Base-by-base conservation (phyloP, 2,329 filamentous ascomycete species). In the Calonectria honghensis region DNA sequence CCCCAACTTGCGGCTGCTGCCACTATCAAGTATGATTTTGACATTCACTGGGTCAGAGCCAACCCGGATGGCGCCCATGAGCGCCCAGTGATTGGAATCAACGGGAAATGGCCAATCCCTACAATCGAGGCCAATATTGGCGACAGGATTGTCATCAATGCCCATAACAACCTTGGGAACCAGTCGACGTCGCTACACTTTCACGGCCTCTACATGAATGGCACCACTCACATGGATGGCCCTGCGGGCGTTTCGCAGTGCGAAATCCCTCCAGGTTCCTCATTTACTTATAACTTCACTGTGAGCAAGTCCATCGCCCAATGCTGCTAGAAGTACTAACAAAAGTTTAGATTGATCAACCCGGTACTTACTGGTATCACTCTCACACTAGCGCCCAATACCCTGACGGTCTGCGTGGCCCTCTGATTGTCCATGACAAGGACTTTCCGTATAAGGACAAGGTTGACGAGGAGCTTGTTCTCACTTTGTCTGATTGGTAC, bases 291-390 rank as follows among this genome's bases (percentile, higher is more conserved):
- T 83, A 90, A 93, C 82, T 94, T 95, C 79, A 93, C 89, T 1
- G 91, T 93, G 81, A 83, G 83, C 70, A 52, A 57, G 27, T n/a
- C 16, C 29, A 16, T 24, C 0, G 6, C 2, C 10, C 2, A 20
- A 32, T 32, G 6, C 52, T 29, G 24, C 3, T 5, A 7, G 1
- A 10, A 11, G 5, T 54, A 51, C 48, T 76, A 32, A 79, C 70
- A 31, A 16, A 7, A n/a, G 6, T 35, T 35, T 63, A 89, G 93
- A 83, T 89, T 70, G 81, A 91, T 64, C 93, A 95, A 85, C 89
- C 92, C 0, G 94, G 94, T 35, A 94, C 93, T 1, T 96, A 95
- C 83, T 96, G 94, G 94, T 96, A 96, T 78, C 93, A 95, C 82
- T 93, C 92, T 6, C 93, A 95, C 81, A 88, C 89, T 29, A 87